Evolutionary conservation across 495 filamentous ascomycete species (phyloP).

Genomic region (Chaetomium tenue): DNA sequence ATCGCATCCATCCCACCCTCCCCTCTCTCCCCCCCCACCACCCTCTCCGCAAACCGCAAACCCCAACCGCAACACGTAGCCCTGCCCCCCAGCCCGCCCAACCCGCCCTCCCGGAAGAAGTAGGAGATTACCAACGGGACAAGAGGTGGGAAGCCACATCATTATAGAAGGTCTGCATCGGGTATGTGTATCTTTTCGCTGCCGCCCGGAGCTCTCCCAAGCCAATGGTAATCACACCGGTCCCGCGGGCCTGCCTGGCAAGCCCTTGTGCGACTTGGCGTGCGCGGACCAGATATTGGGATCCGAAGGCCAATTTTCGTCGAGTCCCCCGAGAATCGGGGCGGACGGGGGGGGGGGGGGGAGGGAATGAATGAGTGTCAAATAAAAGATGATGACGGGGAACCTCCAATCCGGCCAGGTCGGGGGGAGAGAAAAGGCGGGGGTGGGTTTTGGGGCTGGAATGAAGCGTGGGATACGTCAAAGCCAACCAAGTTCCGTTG

Average conservation of each 20-base stretch:
- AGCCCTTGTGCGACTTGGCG: neutral
- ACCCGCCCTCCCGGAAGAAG: neutral
- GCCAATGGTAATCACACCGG: constrained; percentile 11
- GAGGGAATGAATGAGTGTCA: neutral
- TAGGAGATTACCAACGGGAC: neutral
- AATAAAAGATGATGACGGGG: neutral
- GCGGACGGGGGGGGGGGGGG: neutral
- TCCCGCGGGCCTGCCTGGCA: neutral
- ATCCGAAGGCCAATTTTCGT: neutral
- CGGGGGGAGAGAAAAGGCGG: neutral
- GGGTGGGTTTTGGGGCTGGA: neutral
- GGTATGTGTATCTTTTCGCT: neutral
- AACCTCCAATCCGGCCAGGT: neutral
- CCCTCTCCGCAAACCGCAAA: neutral
- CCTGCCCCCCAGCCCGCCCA: too few species aligned
- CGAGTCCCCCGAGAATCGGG: neutral
- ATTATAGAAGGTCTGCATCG: neutral
- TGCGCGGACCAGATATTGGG: neutral
- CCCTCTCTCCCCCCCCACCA: too few species aligned
- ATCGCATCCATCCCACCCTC: too few species aligned
- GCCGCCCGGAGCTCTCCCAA: neutral
- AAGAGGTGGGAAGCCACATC: constrained; percentile 5
- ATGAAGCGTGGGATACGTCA: neutral
- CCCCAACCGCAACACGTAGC: neutral
- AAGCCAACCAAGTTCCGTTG: neutral